Evolutionary conservation across 352 stramenopile species (phyloP).

Genomic region (Blastocystis sp.): DNA sequence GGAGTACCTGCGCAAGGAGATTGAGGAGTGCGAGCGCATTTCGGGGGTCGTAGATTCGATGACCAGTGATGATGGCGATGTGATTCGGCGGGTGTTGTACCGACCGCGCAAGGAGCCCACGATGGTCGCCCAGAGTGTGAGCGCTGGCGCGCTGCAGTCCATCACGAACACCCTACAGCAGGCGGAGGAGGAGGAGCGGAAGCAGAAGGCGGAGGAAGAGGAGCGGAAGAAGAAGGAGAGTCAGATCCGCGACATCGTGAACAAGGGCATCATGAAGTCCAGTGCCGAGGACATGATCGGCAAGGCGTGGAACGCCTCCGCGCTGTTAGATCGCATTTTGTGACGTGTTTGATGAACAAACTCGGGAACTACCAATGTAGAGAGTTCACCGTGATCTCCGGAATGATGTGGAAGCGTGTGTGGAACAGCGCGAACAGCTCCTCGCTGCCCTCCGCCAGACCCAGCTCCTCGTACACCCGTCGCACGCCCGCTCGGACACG

Average conservation of each 20-base stretch:
- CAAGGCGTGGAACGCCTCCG: constrained; percentile 42
- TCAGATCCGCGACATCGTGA: constrained; percentile 25
- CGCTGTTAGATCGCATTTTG: constrained; percentile 64
- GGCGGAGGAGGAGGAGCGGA: constrained; percentile 34
- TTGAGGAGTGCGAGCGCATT: constrained; percentile 4
- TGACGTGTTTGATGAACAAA: neutral
- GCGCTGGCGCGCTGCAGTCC: neutral
- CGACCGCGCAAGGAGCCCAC: neutral
- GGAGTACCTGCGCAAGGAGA: neutral
- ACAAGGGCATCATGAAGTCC: constrained; percentile 43
- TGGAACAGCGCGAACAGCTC: constrained; percentile 38
- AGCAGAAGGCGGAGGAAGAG: constrained; percentile 21
- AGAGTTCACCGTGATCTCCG: constrained; percentile 57
- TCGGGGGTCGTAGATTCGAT: neutral
- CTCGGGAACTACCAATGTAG: constrained; percentile 17
- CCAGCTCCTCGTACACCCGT: constrained; percentile 23
- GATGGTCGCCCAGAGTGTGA: neutral
- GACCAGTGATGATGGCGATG: neutral
- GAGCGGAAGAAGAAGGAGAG: constrained; percentile 38
- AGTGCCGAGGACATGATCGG: constrained; percentile 46
- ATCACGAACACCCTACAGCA: constrained; percentile 18
- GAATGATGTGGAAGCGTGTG: constrained; percentile 56
- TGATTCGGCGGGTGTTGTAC: neutral
- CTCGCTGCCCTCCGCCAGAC: neutral
- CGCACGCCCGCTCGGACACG: neutral